Percentiles rank a stretch among this genome's conserved stretches.
These are phyloP conservation scores for Cordyceps tenuipes DNA, from an alignment of 2,329 filamentous ascomycete genomes.

Conservation along the genomic window DNA sequence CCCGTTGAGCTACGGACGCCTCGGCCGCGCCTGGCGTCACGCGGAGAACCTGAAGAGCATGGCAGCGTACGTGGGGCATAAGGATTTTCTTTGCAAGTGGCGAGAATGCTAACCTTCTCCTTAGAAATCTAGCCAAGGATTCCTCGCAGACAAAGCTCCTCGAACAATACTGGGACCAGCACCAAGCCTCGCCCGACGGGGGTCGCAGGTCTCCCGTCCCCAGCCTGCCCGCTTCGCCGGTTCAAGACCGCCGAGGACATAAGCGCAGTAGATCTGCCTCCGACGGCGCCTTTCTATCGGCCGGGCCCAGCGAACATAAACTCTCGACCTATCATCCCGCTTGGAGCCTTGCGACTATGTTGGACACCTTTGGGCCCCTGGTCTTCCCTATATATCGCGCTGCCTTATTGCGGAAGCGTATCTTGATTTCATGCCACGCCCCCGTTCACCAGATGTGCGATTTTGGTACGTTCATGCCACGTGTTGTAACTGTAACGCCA, in stretches of 20 bases:
- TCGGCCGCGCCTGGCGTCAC: conserved; percentile 86
- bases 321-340: conserved; percentile 78
- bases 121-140: conserved; percentile 55
- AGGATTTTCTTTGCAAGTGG: neutral
- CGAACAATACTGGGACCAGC: conserved; percentile 70
- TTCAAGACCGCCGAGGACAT: conserved; percentile 34
- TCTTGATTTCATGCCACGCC: conserved; percentile 76
- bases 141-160: conserved; percentile 54
- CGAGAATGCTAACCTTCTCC: neutral
- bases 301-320: conserved; percentile 49
- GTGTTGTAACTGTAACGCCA: conserved; percentile 16
- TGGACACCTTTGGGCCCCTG: conserved; percentile 81
- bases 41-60: conserved; percentile 67
- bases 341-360: conserved; percentile 65
- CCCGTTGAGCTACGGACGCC: conserved; percentile 71
- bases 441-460: conserved; percentile 82
- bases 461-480: conserved; percentile 56
- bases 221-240: conserved; percentile 30
- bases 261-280: conserved; percentile 51
- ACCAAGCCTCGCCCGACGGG: conserved; percentile 22
- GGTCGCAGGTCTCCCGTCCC: conserved; percentile 37
- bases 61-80: conserved; percentile 47
- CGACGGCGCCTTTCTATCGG: conserved; percentile 50
- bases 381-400: conserved; percentile 88
- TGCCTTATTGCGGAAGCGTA: conserved; percentile 76